A percentile compares a stretch with the other conserved stretches of the same genome.
phyloP scores from a whole-genome alignment of 306 rosid species.

The Echinosophora koreensis region DNA sequence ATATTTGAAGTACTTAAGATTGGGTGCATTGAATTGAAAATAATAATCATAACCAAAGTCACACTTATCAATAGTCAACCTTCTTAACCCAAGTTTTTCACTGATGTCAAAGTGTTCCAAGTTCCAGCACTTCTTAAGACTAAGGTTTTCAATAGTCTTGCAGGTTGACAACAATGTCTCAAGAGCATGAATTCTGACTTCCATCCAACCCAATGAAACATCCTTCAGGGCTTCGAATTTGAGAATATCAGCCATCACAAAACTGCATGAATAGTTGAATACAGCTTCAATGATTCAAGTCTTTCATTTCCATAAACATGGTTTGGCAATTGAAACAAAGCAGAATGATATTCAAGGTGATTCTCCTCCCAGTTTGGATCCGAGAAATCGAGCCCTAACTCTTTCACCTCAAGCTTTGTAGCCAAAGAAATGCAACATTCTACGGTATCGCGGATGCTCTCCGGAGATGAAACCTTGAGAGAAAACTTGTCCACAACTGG shows the following conservation, averaged over 20 bases:
- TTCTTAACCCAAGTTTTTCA: slow-evolving; percentile 1
- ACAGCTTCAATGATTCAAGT: slow-evolving; percentile 33
- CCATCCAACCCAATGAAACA: slow-evolving; percentile 40
- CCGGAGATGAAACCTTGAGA: slow-evolving; percentile 33
- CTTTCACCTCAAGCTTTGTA: not conserved
- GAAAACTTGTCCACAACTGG: not conserved
- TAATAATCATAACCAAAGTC: not conserved
- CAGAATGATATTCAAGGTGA: rapidly evolving
- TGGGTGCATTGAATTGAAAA: slow-evolving; percentile 10
- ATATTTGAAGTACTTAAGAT: slow-evolving; percentile 34
- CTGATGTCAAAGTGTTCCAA: slow-evolving; percentile 7
- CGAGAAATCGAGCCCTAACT: slow-evolving; percentile 42
- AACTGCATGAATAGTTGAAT: slow-evolving; percentile 43
- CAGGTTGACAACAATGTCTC: slow-evolving; percentile 17
- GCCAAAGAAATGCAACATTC: slow-evolving; percentile 14
- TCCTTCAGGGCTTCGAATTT: slow-evolving; percentile 36
- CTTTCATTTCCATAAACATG: not conserved
- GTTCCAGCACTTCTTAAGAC: slow-evolving; percentile 39
- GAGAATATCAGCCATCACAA: not conserved
- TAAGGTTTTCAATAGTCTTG: slow-evolving; percentile 25
- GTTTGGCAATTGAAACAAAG: slow-evolving; percentile 12
- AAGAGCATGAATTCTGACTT: not conserved
- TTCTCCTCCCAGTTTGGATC: not conserved
- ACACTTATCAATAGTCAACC: slow-evolving; percentile 42
- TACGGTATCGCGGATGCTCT: not conserved